Base-by-base conservation (phyloP, 495 filamentous ascomycete species). In the Amphirosellinia nigrospora region DNA sequence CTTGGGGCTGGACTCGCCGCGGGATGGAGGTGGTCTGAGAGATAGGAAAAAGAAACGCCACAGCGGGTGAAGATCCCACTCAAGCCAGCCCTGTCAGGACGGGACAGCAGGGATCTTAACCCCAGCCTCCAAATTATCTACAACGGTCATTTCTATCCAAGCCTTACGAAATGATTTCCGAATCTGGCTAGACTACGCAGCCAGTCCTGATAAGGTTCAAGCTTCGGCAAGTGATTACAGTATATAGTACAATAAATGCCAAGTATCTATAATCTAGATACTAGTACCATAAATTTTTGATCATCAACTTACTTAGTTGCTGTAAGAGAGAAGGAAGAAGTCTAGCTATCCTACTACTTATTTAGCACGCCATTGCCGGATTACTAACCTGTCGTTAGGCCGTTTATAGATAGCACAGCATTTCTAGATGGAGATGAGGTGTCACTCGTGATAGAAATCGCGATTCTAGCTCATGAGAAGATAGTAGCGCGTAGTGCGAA, bases 1-100 rank as follows among this genome's bases (percentile, higher is more conserved):
- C 34, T 69, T 60, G 66, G 48, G 56, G 66, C 66, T 69, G 66
- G 66, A 41, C 58, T 61, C 26, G 23, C 45, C 36, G 56, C 45
- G 66, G 53, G 50, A 19, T 38, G 34, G 34, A 69, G 45, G 32
- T 68, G 55, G 56, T 53, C 66, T 60, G 53, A 69, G 53, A 50
- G 36, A 11, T 23, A 65, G 15, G 48, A 64, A 53, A 63, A 58
- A 64, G 52, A 64, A 70, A 70, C 56, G 66, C 56, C 56, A 62
- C 55, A 52, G 66, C 66, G 53, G 43, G 55, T 61, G 66, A 69
- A 60, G 55, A 60, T 48, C 65, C 53, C 38, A 68, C 61, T 50
- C 45, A 48, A 48, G 38, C 52, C 52, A 68, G 66, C 66, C 55
- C 66, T 68, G 64, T 46, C 64, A 67, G 28, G 55, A 56, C 64